These are phyloP conservation scores for Huntiella savannae DNA, from an alignment of 2,329 filamentous ascomycete genomes.

Conservation along the genomic window DNA sequence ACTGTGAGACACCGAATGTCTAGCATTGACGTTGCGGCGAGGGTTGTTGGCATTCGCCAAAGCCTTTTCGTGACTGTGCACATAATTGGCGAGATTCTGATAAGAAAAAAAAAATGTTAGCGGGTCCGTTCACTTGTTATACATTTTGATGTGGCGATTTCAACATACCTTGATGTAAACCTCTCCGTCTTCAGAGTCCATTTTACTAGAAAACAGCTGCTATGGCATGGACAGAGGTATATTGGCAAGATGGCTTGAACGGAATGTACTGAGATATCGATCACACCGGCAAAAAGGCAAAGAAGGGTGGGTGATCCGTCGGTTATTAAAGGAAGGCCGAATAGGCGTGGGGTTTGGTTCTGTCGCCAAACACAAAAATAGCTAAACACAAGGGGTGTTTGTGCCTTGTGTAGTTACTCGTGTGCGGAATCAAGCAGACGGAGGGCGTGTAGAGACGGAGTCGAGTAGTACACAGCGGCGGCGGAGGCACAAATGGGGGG, in stretches of 20 bases:
- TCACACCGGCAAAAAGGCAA: conserved; percentile 3
- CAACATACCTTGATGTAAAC: conserved; percentile 62
- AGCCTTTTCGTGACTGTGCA: conserved; percentile 92
- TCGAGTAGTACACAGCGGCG: too few relatives aligned
- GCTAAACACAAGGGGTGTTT: too few relatives aligned
- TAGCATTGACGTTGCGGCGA: conserved; percentile 48
- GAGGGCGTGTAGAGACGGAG: too few relatives aligned
- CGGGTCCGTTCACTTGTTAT: too few relatives aligned
- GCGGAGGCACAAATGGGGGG: too few relatives aligned
- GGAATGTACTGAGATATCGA: neutral
- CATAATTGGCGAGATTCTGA: conserved; percentile 88
- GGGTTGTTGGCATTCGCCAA: conserved; percentile 88
- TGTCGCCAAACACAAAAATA: too few relatives aligned
- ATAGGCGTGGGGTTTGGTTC: too few relatives aligned
- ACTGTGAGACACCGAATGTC: conserved; percentile 50
- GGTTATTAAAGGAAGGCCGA: conserved; percentile 2
- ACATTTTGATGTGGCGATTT: too few relatives aligned
- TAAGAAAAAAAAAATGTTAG: conserved; percentile 12
- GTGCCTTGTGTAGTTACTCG: too few relatives aligned
- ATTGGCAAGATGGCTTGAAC: conserved; percentile 1
- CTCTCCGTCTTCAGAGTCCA: conserved; percentile 81
- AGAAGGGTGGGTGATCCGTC: conserved; percentile 4
- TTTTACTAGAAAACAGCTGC: conserved; percentile 25
- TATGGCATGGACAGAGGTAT: conserved; percentile 11
- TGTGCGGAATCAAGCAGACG: too few relatives aligned